phyloP scores from a whole-genome alignment of 441 rosid genomes.

The Aleurites moluccanus region DNA sequence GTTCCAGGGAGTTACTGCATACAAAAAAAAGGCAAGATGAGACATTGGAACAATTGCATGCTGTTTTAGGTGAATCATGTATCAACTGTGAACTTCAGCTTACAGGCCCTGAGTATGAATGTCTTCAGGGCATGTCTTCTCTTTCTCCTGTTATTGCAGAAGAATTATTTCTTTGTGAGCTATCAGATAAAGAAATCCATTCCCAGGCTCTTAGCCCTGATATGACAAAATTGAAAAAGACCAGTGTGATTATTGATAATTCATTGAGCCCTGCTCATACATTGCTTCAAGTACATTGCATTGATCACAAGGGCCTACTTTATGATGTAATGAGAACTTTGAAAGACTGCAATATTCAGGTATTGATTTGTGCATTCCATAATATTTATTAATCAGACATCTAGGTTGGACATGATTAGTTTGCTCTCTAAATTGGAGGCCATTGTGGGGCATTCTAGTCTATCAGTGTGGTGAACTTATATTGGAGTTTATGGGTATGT shows the following conservation, averaged over 20 bases:
- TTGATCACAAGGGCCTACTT: too few species aligned
- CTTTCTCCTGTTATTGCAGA: conserved; percentile 60
- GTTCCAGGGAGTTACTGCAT: conserved; percentile 72
- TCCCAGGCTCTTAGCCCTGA: conserved; percentile 65
- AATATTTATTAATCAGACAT: not conserved
- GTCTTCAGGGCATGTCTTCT: conserved; percentile 50
- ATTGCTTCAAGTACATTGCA: too few species aligned
- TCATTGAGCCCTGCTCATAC: conserved; percentile 68
- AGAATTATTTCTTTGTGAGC: conserved; percentile 54
- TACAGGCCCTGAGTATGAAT: conserved; percentile 64
- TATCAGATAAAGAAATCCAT: conserved; percentile 48
- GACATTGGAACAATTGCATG: conserved; percentile 52
- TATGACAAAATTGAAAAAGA: conserved; percentile 54
- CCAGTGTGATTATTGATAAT: conserved; percentile 56
- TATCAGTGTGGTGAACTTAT: not conserved
- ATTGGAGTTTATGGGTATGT: not conserved
- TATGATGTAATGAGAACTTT: conserved; percentile 78
- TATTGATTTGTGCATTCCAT: conserved; percentile 23
- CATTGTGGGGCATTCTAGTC: not conserved
- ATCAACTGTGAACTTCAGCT: conserved; percentile 73
- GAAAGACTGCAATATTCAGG: conserved; percentile 83
- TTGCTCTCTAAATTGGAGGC: not conserved
- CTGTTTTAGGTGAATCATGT: conserved; percentile 69
- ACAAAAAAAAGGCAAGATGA: conserved; percentile 58
- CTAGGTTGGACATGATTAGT: not conserved